Base-by-base conservation (phyloP, 2,329 filamentous ascomycete genomes). In the Aspergillus pseudoglaucus region DNA sequence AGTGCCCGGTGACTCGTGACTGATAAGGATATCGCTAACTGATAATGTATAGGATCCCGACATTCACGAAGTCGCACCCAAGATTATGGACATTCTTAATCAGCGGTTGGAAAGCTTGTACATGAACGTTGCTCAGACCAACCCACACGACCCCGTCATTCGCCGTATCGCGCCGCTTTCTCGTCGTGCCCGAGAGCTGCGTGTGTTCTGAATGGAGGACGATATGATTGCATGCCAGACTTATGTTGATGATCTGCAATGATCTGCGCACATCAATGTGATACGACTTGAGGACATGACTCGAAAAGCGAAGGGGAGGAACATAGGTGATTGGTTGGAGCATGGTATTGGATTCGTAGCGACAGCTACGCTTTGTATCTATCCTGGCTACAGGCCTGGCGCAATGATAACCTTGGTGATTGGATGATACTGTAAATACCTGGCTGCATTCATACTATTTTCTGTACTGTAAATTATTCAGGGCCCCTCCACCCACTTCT, bases 41-140 rank as follows among this genome's bases (percentile, higher is more conserved):
- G 30, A 30, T 30, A 30, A 30, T 7, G 27, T 27, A 22, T 50
- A 78, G 75, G 75, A 80, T 53, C 58, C 68, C 35, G 79, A 83
- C 42, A 75, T 82, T 47, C 68, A 65, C 39, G 76, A 81, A 47
- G 75, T 83, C 15, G 74, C 76, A 10, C 78, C 78, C 1, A 75
- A 74, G 59, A 81, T 83, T 52, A 79, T 83, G 74, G 77, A 81
- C 27, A 75, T 82, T 47, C 68, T 84, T 41, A 73, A 72, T 42
- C 70, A 79, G 58, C 76, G 81, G 42, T 67, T 84, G 42, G 77
- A 82, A 47, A 68, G 65, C 25, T 69, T 79, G 17, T 83, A 82
- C 63, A 79, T 82, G 71, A 62, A 70, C 20, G 71, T 82, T 46
- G 76, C 77, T 3, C 73, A 81, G 62, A 71, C 61, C 38, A 70